Percentiles rank a stretch among this genome's conserved stretches.
Conservation (phyloP, 345 rosid species). For the Acer campestre region DNA sequence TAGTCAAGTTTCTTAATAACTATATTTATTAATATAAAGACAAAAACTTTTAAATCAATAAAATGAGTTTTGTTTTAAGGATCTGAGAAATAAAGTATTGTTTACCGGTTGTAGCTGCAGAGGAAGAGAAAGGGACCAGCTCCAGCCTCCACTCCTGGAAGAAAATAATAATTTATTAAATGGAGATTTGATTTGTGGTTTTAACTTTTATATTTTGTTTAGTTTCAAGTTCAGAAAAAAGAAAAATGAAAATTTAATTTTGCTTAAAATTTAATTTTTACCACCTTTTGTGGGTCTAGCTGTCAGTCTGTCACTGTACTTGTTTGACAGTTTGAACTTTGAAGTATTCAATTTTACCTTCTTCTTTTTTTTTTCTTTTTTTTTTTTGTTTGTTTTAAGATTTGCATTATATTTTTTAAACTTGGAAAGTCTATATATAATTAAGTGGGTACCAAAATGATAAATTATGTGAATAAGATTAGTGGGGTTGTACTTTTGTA, state of each 20-base stretch:
- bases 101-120: slow-evolving; percentile 6
- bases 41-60: not conserved
- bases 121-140: not conserved
- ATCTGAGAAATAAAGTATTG: not conserved
- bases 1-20: no score
- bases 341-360: not conserved
- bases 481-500: no score
- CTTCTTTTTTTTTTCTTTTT: not conserved
- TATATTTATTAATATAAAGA: not conserved
- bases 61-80: not conserved
- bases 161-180: not conserved
- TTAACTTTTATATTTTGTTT: not conserved
- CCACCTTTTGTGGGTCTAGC: slow-evolving; percentile 21
- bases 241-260: no score
- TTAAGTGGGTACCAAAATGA: not conserved
- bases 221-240: no score
- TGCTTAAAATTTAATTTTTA: not conserved
- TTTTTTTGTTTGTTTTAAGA: not conserved
- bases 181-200: not conserved
- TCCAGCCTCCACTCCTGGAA: not conserved
- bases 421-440: not conserved
- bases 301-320: not conserved
- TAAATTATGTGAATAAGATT: no score
- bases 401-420: no score
- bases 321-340: not conserved